Percentiles rank a stretch among this genome's conserved stretches.
Evolutionary conservation across 192 early-diverging fungal species (phyloP).

Genomic region (Coemansia nantahalensis): DNA sequence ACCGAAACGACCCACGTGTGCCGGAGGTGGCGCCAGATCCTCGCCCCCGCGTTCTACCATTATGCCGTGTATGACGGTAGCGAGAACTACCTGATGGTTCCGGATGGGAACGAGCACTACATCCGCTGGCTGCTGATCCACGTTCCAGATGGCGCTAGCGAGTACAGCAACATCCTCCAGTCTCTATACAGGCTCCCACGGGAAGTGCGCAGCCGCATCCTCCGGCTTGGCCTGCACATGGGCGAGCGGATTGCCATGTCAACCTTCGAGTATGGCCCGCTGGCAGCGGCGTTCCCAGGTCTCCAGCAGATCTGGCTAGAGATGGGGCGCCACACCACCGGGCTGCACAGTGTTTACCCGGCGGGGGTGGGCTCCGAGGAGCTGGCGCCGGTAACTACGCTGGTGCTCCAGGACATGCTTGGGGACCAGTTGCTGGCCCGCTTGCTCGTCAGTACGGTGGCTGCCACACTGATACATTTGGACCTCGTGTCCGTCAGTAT

Average conservation of each 20-base stretch:
- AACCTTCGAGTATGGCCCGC: constrained; percentile 24
- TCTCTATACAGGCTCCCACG: constrained; percentile 12
- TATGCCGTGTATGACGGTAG: constrained; percentile 14
- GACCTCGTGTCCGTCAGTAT: constrained; percentile 6
- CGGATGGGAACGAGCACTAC: background rate
- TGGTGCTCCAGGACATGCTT: constrained; percentile 3
- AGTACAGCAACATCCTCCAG: constrained; percentile 17
- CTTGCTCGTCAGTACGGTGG: constrained; percentile 2
- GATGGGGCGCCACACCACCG: background rate
- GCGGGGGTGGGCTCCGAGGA: constrained; percentile 1
- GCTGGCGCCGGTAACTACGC: constrained; percentile 2
- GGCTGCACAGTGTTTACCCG: constrained; percentile 4
- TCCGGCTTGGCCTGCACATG: constrained; percentile 26
- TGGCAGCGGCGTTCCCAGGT: constrained; percentile 21
- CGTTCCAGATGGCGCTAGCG: constrained; percentile 6
- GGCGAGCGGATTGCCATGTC: constrained; percentile 5
- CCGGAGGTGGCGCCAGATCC: constrained; percentile 10
- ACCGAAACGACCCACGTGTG: no score
- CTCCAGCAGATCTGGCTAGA: constrained; percentile 7
- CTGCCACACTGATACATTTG: constrained; percentile 10
- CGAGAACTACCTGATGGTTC: constrained; percentile 2
- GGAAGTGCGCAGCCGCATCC: constrained; percentile 8
- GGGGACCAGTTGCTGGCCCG: background rate
- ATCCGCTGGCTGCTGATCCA: constrained; percentile 12
- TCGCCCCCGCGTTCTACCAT: constrained; percentile 12